These are phyloP conservation scores for Paulownia fortunei DNA, from an alignment of 257 asterid species.

Conservation along the genomic window DNA sequence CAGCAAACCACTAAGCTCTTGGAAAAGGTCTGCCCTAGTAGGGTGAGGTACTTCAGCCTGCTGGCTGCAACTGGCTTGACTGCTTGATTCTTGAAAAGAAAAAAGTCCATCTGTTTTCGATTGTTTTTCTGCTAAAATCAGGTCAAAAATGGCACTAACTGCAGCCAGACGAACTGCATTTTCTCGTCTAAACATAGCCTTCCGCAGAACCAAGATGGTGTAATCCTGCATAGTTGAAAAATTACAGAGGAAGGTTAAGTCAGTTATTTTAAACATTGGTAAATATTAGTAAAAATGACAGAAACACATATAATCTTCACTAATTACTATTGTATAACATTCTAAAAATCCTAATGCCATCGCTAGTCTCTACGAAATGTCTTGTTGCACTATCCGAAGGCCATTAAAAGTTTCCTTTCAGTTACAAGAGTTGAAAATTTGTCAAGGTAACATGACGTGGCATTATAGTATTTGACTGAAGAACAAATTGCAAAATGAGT, in stretches of 20 bases:
- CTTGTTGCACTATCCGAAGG: background rate
- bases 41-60: conserved; percentile 60
- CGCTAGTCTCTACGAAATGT: conserved; percentile 1
- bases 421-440: conserved; percentile 15
- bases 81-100: conserved; percentile 86
- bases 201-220: conserved; percentile 74
- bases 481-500: conserved; percentile 31
- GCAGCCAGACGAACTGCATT: conserved; percentile 80
- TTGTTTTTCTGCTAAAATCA: conserved; percentile 72
- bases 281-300: background rate
- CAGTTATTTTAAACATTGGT: conserved; percentile 5
- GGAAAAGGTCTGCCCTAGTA: conserved; percentile 62
- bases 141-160: conserved; percentile 65
- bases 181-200: conserved; percentile 91
- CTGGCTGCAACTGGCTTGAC: conserved; percentile 95
- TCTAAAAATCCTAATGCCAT: background rate
- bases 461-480: conserved; percentile 23
- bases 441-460: background rate
- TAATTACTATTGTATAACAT: background rate
- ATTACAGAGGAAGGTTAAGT: conserved; percentile 12
- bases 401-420: background rate
- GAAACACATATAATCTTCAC: background rate
- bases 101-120: conserved; percentile 54
- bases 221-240: conserved; percentile 59
- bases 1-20: conserved; percentile 80